Evolutionary conservation across 1,284 basidiomycete genomes (phyloP).

Genomic region (Puccinia triticina): DNA sequence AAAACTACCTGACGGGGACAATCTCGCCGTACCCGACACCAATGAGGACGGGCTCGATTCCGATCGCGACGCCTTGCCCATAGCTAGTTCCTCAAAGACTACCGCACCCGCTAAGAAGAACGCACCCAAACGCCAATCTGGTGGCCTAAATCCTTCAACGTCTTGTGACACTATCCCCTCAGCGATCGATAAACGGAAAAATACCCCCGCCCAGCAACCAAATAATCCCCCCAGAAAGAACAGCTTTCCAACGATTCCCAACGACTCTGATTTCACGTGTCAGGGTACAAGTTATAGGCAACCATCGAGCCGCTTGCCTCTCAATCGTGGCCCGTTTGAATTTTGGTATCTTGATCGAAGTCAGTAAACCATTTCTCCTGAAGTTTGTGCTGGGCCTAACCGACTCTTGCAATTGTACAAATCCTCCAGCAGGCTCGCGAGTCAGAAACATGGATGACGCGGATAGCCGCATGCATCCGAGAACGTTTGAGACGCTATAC

Average conservation of each 20-base stretch:
- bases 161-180: neutral
- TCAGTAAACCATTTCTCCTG: slow-evolving; percentile 5
- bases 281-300: neutral
- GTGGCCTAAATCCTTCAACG: neutral
- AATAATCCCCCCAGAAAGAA: neutral
- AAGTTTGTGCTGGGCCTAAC: neutral
- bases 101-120: neutral
- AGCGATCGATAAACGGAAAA: neutral
- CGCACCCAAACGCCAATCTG: too few species aligned
- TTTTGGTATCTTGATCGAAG: slow-evolving; percentile 48
- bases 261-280: neutral
- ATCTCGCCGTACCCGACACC: neutral
- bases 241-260: neutral
- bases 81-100: neutral
- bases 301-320: neutral
- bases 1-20: slow-evolving; percentile 16
- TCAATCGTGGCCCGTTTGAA: slow-evolving; percentile 25
- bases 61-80: neutral
- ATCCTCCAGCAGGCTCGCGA: slow-evolving; percentile 5
- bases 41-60: neutral
- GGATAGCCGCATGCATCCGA: slow-evolving; percentile 43
- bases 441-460: slow-evolving; percentile 33
- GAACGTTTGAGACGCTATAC: slow-evolving; percentile 41
- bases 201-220: neutral
- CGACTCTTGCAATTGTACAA: neutral